Conservation (phyloP, 2,329 filamentous ascomycete species). For the Scedosporium minutisporum region DNA sequence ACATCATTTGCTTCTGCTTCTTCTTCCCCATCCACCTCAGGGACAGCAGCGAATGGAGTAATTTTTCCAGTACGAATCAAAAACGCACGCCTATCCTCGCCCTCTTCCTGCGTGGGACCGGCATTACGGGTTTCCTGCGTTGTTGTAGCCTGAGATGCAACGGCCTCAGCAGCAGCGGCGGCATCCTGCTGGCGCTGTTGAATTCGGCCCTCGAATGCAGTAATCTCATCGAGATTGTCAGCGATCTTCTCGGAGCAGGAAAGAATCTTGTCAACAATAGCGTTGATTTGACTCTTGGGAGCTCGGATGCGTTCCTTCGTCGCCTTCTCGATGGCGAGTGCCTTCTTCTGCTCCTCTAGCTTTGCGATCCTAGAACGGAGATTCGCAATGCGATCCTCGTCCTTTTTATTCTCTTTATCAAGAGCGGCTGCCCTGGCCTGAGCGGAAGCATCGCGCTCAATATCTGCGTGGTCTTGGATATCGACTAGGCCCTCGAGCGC, state of each 20-base stretch:
- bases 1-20: slow-evolving; percentile 18
- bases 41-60: slow-evolving; percentile 79
- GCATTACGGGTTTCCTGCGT: slow-evolving; percentile 46
- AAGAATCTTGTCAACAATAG: slow-evolving; percentile 52
- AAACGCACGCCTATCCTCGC: slow-evolving; percentile 79
- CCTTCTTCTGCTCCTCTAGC: slow-evolving; percentile 46
- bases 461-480: slow-evolving; percentile 76
- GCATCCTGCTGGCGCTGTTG: slow-evolving; percentile 49
- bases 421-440: slow-evolving; percentile 51
- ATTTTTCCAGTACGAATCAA: slow-evolving; percentile 95
- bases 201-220: slow-evolving; percentile 74
- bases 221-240: slow-evolving; percentile 60
- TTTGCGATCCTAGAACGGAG: slow-evolving; percentile 47
- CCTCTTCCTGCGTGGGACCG: slow-evolving; percentile 20
- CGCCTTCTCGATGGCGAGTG: slow-evolving; percentile 25
- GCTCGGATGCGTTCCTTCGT: slow-evolving; percentile 27
- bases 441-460: slow-evolving; percentile 74
- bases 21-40: slow-evolving; percentile 60
- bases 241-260: slow-evolving; percentile 56
- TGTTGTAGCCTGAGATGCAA: slow-evolving; percentile 30
- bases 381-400: slow-evolving; percentile 53
- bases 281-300: slow-evolving; percentile 42
- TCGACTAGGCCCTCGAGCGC: slow-evolving; percentile 20
- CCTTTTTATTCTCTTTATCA: slow-evolving; percentile 53
- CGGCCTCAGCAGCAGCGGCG: slow-evolving; percentile 38